These are phyloP conservation scores for Dendrocalamus sinicus DNA, from an alignment of 176 grass and related monocot species.

Conservation along the genomic window DNA sequence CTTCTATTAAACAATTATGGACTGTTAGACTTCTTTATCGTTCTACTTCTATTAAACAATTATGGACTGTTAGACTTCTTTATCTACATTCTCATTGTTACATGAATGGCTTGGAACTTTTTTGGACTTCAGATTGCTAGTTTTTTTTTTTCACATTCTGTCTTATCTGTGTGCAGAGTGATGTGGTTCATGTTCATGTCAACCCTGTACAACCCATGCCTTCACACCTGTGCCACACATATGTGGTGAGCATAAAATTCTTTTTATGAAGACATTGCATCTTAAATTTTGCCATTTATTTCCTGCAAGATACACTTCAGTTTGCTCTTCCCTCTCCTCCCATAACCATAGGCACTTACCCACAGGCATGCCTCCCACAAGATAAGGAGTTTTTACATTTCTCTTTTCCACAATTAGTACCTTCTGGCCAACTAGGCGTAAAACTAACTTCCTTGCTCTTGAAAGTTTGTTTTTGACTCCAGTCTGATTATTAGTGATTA, in stretches of 20 bases:
- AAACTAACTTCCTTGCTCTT: not conserved
- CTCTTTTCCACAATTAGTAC: not conserved
- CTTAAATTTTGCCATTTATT: slow-evolving; percentile 1
- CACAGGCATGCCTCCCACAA: not conserved
- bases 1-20: not conserved
- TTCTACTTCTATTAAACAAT: not conserved
- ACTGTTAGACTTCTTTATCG: not conserved
- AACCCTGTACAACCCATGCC: slow-evolving; percentile 79
- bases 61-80: not conserved
- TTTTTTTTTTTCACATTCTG: not conserved
- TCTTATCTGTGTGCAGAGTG: slow-evolving; percentile 55
- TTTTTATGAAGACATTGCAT: not conserved
- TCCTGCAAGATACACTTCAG: slow-evolving; percentile 24
- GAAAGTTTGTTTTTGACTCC: not conserved
- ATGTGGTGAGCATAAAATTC: slow-evolving; percentile 50
- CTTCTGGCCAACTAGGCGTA: not conserved
- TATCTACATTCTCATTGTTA: slow-evolving; percentile 24
- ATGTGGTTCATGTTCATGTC: slow-evolving; percentile 93
- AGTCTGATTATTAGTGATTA: slow-evolving; percentile 12
- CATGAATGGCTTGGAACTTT: slow-evolving; percentile 30
- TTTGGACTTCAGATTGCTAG: slow-evolving; percentile 23
- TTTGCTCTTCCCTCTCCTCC: not conserved
- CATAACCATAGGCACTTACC: not conserved
- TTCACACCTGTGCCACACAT: slow-evolving; percentile 64
- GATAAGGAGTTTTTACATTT: not conserved